Base-by-base conservation (phyloP, 169 alveolate species). In the Eimeria maxima region DNA sequence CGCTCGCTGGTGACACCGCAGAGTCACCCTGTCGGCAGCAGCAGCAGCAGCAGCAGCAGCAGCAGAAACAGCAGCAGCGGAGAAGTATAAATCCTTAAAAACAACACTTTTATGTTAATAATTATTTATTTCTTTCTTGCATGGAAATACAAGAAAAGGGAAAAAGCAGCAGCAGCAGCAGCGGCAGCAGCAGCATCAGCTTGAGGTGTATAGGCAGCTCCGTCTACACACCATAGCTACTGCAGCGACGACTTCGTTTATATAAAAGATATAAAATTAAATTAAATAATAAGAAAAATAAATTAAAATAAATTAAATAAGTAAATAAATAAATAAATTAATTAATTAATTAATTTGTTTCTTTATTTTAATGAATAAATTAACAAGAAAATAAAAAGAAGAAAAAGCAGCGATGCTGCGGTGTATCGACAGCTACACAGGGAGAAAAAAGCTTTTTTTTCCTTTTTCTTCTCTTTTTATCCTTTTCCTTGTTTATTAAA, bases 21-120 rank as follows among this genome's bases (percentile, higher is more conserved):
- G 80, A 47, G 80, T 27, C 80, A 69, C 45, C 80, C 18, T 69
- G 80, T n/a, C 80, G 45, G 80, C 45, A 69, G 45, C 80, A 33
- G 80, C 80, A 69, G 80, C 80, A 69, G 80, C 45, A 69, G 45
- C 45, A 29, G 44, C 80, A 69, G 45, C 80, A 69, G 80, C 44
- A 69, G 45, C 80, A 69, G 20, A 42, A 69, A 3, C 22, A 69
- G 45, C 80, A 69, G 47, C 42, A 69, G 45, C 80, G 29, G 80
- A 29, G 33, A 29, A 53, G 18, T 6, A 6, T 53, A 8, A 53
- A 13, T 53, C 24, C 18, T 6, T 60, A 11, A 60, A 60, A 16
- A 11, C 24, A 60, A 3, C 5, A 11, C 13, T 60, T 16, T 60
- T 13, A 60, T 16, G 69, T 3, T 60, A 3, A 13, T 22, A 63